Evolutionary conservation across 2,329 filamentous ascomycete species (phyloP).

Genomic region (Neoscytalidium dimidiatum): DNA sequence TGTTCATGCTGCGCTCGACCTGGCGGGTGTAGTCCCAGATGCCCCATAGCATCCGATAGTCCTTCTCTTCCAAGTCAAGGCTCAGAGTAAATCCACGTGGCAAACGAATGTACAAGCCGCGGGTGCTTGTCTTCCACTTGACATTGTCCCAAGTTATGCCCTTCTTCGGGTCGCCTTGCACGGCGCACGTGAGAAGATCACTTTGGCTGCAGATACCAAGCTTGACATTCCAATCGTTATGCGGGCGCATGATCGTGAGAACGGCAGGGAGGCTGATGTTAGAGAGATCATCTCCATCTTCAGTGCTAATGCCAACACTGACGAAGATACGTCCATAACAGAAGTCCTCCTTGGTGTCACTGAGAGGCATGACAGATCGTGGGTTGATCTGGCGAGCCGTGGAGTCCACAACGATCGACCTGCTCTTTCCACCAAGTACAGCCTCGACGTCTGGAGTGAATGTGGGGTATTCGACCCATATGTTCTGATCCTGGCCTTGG

Average conservation of each 20-base stretch:
- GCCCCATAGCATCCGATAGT: slow-evolving; percentile 77
- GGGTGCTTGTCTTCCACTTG: slow-evolving; percentile 71
- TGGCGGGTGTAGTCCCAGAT: slow-evolving; percentile 84
- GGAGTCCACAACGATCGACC: slow-evolving; percentile 49
- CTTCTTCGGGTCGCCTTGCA: slow-evolving; percentile 67
- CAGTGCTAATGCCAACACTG: slow-evolving; percentile 73
- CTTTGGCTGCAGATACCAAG: slow-evolving; percentile 79
- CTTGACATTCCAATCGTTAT: slow-evolving; percentile 68
- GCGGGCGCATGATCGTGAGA: slow-evolving; percentile 72
- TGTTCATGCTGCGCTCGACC: slow-evolving; percentile 70
- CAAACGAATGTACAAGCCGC: slow-evolving; percentile 67
- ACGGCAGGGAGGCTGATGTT: slow-evolving; percentile 71
- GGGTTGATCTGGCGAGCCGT: slow-evolving; percentile 45
- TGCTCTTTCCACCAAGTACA: slow-evolving; percentile 62
- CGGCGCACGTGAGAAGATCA: slow-evolving; percentile 71
- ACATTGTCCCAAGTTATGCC: slow-evolving; percentile 82
- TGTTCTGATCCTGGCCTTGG: slow-evolving; percentile 75
- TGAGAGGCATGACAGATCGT: slow-evolving; percentile 71
- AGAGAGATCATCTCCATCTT: slow-evolving; percentile 64
- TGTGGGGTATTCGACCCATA: slow-evolving; percentile 78
- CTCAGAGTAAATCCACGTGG: slow-evolving; percentile 75
- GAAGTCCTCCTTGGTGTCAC: slow-evolving; percentile 73
- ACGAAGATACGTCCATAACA: slow-evolving; percentile 78
- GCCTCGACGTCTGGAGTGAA: slow-evolving; percentile 72
- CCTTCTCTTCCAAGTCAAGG: slow-evolving; percentile 71